Evolutionary conservation across 345 rosid species (phyloP), one percentile per base, ranked within the genome.

Genomic region (Populus simonii): DNA sequence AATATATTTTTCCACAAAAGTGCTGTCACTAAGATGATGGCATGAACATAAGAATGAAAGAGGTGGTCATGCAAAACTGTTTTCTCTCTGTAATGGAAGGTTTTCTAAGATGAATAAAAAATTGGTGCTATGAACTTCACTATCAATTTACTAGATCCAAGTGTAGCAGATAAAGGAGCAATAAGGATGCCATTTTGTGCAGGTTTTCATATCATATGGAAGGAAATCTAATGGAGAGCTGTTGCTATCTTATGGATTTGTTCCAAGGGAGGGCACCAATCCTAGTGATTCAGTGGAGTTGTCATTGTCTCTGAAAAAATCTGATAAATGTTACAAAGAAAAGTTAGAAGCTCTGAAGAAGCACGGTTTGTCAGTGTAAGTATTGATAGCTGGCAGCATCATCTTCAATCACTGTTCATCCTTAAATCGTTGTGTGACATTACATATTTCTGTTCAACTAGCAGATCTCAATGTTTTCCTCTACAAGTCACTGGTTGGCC

Each of bases 171-270:
- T 4, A 41, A 41, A 41, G 11, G 17, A 29, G 25, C 38, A 15
- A 63, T 65, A 36, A 25, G 69, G 31, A 70, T 41, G 75, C n/a
- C 61, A n/a, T 51, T 68, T 82, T 67, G 45, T 85, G 87, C 93
- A 95, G 99, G 98, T 95, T 74, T 95, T 95, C 87, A 92, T 95
- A 87, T 95, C 99, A 18, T 95, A 95, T 80, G 99, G 98, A 55
- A 92, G 84, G 80, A 95, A 95, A 84, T 93, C 97, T 62, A 95
- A 91, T 63, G 98, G 98, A 81, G 99, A 95, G 87, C 89, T 92
- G 68, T 79, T 95, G 83, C 83, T 95, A 49, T 95, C 99, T 1
- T 95, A 95, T 76, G 98, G 98, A 71, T 93, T 95, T 83, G 97
- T 91, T 78, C 99, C 98, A 71, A 87, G 88, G 75, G 98, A 95